A percentile compares a stretch with the other conserved stretches of the same genome.
Evolutionary conservation across 306 rosid genomes (phyloP).

Genomic region (Pterocarpus macrocarpus): DNA sequence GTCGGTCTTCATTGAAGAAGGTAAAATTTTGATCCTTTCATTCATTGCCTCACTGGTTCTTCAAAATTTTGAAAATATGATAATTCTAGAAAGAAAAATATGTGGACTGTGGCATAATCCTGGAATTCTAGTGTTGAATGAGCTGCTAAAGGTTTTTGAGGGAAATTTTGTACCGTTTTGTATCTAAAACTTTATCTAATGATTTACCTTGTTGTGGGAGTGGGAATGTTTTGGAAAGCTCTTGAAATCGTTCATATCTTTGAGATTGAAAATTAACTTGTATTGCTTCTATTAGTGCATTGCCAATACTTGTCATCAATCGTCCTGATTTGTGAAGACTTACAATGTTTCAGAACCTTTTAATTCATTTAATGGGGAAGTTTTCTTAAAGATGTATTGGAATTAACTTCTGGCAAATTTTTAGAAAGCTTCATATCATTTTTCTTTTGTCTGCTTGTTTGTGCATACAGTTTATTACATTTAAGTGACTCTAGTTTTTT

Average conservation of each 20-base stretch:
- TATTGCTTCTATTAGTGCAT: constrained; percentile 1
- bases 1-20: constrained; percentile 91
- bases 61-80: background rate
- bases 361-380: background rate
- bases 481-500: background rate
- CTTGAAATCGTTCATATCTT: background rate
- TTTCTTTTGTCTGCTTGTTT: background rate
- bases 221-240: background rate
- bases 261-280: background rate
- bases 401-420: background rate
- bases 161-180: constrained; percentile 10
- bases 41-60: background rate
- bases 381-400: background rate
- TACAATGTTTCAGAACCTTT: constrained; percentile 5
- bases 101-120: constrained; percentile 32
- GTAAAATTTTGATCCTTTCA: constrained; percentile 46
- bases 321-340: background rate
- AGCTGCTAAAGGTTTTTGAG: background rate
- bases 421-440: background rate
- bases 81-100: background rate
- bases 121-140: background rate
- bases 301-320: constrained; percentile 3
- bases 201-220: constrained; percentile 1
- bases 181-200: background rate
- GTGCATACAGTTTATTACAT: background rate